These are phyloP conservation scores for Neophaeococcomyces mojaviensis DNA, from an alignment of 2,329 filamentous ascomycete species.

Conservation along the genomic window DNA sequence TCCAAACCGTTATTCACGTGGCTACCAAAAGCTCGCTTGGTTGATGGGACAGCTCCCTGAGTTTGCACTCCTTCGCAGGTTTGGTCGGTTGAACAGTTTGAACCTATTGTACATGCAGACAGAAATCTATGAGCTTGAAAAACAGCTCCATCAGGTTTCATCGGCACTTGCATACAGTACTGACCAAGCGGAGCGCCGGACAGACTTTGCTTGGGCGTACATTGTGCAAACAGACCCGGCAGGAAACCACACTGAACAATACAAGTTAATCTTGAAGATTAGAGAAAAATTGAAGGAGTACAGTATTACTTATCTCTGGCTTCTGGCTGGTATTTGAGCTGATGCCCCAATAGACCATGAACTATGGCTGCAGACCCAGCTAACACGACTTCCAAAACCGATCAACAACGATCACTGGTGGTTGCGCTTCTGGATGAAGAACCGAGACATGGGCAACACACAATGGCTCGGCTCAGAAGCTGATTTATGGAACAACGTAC, in stretches of 20 bases:
- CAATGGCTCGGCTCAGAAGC: no score
- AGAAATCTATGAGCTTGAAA: constrained; percentile 7
- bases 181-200: background rate
- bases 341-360: background rate
- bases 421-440: background rate
- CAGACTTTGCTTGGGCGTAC: background rate
- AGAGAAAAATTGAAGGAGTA: background rate
- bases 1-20: background rate
- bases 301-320: background rate
- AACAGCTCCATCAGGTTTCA: background rate
- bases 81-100: constrained; percentile 1
- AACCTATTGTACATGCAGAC: constrained; percentile 9
- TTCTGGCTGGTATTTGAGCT: background rate
- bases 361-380: background rate
- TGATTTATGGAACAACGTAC: no score
- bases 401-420: background rate
- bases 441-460: no score
- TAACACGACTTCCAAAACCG: background rate
- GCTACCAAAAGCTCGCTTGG: constrained; percentile 5
- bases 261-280: background rate
- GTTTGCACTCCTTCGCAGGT: constrained; percentile 6
- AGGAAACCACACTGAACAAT: background rate
- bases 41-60: constrained; percentile 6
- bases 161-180: background rate
- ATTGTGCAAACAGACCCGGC: background rate